Evolutionary conservation across 768 basidiomycete species (phyloP), one percentile per base, ranked within the genome.

Genomic region (Leccinum subgranulosum): DNA sequence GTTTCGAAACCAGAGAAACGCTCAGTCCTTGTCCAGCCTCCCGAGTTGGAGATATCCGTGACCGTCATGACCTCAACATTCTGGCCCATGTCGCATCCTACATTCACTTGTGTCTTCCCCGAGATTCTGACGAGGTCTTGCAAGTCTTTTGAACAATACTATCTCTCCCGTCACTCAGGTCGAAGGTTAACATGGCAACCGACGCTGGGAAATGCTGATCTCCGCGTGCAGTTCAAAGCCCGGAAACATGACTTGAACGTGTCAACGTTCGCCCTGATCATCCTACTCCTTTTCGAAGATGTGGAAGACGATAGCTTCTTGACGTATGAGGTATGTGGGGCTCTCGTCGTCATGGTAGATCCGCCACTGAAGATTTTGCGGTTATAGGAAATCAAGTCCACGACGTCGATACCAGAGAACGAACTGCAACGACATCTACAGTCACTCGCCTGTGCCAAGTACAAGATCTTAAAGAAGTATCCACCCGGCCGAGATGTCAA

Each of bases 11-110:
- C 46, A 25, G 53, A 53, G 14, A 43, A 52, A 29, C 14, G 48
- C 58, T 61, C 41, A 60, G 47, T 68, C n/a, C 57, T 39, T 39
- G 3, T 58, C 53, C 64, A 97, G 93, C 71, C 83, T 9, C 87
- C 88, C 3, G 78, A 82, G 4, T 80, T 95, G 62, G 92, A 96
- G 41, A 80, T 98, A 36, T 86, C 83, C 1, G 93, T 98, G 43
- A 94, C 81, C 6, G 89, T 99, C 50, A 94, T 98, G 84, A 98
- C 97, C 0, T 91, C 95, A 2, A 96, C 94, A 4, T 92, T 91
- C 72, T 99, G 97, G 97, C 97, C 97, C 0, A 88, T 87, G 77
- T 79, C 87, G 2, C 82, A 87, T 58, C 79, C 82, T 3, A 73
- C 80, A 10, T 76, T 85, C 3, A 67, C 84, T 0, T 97, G 92